Evolutionary conservation across 495 filamentous ascomycete genomes (phyloP).

Genomic region (Daldinia childiae): DNA sequence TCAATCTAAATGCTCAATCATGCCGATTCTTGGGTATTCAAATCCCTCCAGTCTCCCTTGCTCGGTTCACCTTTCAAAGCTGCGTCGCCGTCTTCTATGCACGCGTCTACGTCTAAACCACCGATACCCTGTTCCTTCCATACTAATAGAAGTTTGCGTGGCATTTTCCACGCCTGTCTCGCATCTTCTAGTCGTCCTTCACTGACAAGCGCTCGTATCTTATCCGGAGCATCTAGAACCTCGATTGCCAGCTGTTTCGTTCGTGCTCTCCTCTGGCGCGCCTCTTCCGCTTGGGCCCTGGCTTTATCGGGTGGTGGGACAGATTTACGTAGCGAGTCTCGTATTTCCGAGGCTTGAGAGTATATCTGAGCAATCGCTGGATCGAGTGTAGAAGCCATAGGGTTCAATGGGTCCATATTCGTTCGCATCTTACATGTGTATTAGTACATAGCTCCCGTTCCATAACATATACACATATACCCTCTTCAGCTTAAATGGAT

Average conservation of each 20-base stretch:
- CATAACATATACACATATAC: slow-evolving; percentile 7
- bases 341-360: slow-evolving; percentile 74
- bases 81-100: slow-evolving; percentile 63
- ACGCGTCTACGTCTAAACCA: slow-evolving; percentile 57
- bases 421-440: slow-evolving; percentile 64
- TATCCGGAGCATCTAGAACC: slow-evolving; percentile 69
- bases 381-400: slow-evolving; percentile 75
- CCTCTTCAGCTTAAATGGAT: too few species aligned
- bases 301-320: slow-evolving; percentile 46
- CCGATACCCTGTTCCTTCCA: slow-evolving; percentile 64
- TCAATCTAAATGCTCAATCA: slow-evolving; percentile 2
- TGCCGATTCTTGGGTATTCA: slow-evolving; percentile 12
- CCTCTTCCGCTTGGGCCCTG: slow-evolving; percentile 49
- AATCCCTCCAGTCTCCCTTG: slow-evolving; percentile 43
- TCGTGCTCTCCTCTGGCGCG: slow-evolving; percentile 52
- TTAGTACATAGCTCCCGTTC: slow-evolving; percentile 10
- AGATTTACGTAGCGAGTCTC: slow-evolving; percentile 58
- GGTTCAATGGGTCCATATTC: slow-evolving; percentile 78
- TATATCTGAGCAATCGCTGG: slow-evolving; percentile 84
- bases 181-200: slow-evolving; percentile 71
- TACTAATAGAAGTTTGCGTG: slow-evolving; percentile 58
- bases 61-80: slow-evolving; percentile 51
- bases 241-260: slow-evolving; percentile 76
- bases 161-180: slow-evolving; percentile 65
- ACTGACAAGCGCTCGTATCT: slow-evolving; percentile 69